Percentiles rank a stretch among this genome's conserved stretches.
Evolutionary conservation across 2,329 filamentous ascomycete species (phyloP).

Genomic region (Xylaria sp.): DNA sequence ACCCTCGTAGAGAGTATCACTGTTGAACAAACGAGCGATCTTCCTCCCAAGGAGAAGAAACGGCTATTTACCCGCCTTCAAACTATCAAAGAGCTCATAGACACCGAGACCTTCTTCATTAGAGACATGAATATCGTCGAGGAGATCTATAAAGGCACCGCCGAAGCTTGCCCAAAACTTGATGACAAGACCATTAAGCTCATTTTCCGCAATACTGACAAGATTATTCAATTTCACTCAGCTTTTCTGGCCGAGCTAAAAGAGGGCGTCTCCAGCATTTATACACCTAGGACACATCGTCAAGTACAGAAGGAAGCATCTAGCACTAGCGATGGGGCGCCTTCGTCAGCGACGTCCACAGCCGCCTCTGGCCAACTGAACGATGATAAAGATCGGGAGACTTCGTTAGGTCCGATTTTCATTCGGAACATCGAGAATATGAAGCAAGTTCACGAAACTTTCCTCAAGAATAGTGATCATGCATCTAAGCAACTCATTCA

Average conservation of each 20-base stretch:
- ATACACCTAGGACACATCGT: constrained; percentile 70
- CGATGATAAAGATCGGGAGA: constrained; percentile 64
- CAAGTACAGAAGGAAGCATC: constrained; percentile 57
- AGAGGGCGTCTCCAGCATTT: constrained; percentile 80
- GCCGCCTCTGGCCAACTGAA: constrained; percentile 56
- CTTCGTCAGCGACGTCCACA: constrained; percentile 49
- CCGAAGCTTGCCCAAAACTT: constrained; percentile 81
- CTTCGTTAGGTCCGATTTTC: constrained; percentile 65
- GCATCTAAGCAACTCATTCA: constrained; percentile 70
- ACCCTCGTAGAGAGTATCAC: constrained; percentile 52
- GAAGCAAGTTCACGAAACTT: constrained; percentile 70
- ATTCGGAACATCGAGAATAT: constrained; percentile 68
- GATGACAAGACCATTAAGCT: constrained; percentile 86
- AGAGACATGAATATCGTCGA: constrained; percentile 97
- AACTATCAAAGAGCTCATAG: constrained; percentile 89
- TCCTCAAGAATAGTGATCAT: constrained; percentile 71
- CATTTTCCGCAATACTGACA: constrained; percentile 92
- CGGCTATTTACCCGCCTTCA: constrained; percentile 84
- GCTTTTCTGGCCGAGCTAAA: constrained; percentile 83
- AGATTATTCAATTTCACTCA: constrained; percentile 88
- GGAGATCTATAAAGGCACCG: constrained; percentile 96
- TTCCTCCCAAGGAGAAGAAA: constrained; percentile 68
- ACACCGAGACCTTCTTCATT: constrained; percentile 91
- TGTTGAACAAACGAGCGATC: constrained; percentile 46
- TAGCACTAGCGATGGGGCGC: constrained; percentile 52